phyloP scores from a whole-genome alignment of 805 yeast species.

The Metschnikowia hibisci region DNA sequence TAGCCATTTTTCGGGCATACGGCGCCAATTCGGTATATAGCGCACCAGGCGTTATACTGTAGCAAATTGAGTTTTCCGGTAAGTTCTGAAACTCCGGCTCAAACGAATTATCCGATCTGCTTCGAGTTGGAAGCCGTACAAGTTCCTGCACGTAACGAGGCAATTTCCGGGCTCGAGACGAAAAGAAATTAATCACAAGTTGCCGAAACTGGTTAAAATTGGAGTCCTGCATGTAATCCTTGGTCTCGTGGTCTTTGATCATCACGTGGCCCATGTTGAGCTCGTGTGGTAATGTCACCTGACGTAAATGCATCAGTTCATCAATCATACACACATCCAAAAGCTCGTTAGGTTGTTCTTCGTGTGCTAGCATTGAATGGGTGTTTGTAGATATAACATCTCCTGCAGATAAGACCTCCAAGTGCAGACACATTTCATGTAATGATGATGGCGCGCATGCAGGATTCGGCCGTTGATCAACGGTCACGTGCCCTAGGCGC shows the following conservation, averaged over 20 bases:
- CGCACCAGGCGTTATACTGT: conserved; percentile 23
- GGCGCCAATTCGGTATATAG: conserved; percentile 33
- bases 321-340: conserved; percentile 31
- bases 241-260: not conserved
- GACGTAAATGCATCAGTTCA: conserved; percentile 27
- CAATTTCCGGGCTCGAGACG: conserved; percentile 33
- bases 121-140: conserved; percentile 19
- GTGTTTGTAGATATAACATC: conserved; percentile 28
- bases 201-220: conserved; percentile 12
- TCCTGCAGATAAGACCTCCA: conserved; percentile 26
- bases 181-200: conserved; percentile 21
- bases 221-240: not conserved
- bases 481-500: not conserved
- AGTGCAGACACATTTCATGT: not conserved
- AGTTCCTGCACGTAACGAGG: conserved; percentile 30
- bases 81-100: conserved; percentile 24
- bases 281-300: conserved; percentile 37
- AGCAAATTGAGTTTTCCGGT: conserved; percentile 32
- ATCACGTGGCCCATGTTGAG: conserved; percentile 27
- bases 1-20: conserved; percentile 29
- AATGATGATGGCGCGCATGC: not conserved
- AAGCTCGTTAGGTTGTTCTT: conserved; percentile 30
- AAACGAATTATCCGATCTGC: conserved; percentile 11
- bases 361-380: conserved; percentile 26
- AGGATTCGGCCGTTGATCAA: not conserved